Evolutionary conservation across 2,329 filamentous ascomycete species (phyloP).

Genomic region (Cytospora mali): DNA sequence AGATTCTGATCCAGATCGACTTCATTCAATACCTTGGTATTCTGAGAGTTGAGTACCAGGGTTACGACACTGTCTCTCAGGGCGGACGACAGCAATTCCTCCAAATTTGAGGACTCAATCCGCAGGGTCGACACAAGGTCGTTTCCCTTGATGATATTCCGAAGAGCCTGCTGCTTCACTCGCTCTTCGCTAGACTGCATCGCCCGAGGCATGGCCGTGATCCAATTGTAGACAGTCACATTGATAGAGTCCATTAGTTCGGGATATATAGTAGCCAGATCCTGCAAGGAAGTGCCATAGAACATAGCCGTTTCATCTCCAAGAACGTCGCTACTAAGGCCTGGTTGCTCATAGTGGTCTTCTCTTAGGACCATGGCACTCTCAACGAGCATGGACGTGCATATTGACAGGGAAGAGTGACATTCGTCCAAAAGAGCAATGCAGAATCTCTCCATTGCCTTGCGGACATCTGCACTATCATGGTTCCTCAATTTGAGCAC

Average conservation of each 20-base stretch:
- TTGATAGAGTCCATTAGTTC: slow-evolving; percentile 61
- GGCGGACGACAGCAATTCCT: slow-evolving; percentile 66
- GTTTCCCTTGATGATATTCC: slow-evolving; percentile 75
- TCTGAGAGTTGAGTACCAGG: slow-evolving; percentile 41
- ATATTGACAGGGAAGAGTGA: slow-evolving; percentile 69
- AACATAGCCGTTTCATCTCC: slow-evolving; percentile 33
- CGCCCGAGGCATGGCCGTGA: slow-evolving; percentile 74
- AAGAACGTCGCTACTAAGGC: slow-evolving; percentile 10
- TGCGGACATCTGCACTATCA: slow-evolving; percentile 68
- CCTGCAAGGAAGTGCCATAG: slow-evolving; percentile 54
- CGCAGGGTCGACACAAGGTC: slow-evolving; percentile 65
- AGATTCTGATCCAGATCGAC: slow-evolving; percentile 36
- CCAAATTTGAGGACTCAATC: slow-evolving; percentile 66
- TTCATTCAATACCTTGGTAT: slow-evolving; percentile 38
- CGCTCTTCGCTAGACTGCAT: slow-evolving; percentile 85
- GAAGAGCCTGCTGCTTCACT: slow-evolving; percentile 71
- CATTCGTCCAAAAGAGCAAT: slow-evolving; percentile 78
- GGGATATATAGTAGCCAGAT: slow-evolving; percentile 57
- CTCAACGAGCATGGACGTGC: slow-evolving; percentile 73
- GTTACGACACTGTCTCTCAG: slow-evolving; percentile 73
- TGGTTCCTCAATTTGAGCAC: slow-evolving; percentile 76
- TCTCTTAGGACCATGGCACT: slow-evolving; percentile 71
- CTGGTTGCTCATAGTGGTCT: slow-evolving; percentile 43
- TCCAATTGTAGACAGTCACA: slow-evolving; percentile 76
- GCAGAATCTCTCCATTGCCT: slow-evolving; percentile 71